These are phyloP conservation scores for Paulownia fortunei DNA, from an alignment of 257 asterid genomes.

Conservation along the genomic window DNA sequence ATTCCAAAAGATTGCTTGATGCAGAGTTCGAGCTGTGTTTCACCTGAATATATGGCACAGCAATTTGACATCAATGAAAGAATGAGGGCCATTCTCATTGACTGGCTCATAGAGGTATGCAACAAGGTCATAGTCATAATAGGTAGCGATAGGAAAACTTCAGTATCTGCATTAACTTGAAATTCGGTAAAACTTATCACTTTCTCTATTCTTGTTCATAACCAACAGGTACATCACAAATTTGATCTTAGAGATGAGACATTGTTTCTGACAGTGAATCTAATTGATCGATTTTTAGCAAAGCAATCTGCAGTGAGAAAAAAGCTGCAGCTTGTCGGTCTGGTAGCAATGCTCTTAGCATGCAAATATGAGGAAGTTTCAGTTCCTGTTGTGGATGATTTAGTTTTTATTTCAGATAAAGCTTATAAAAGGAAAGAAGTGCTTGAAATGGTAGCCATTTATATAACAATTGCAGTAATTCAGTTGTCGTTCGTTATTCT, in stretches of 20 bases:
- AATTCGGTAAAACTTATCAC: not conserved
- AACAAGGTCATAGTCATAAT: not conserved
- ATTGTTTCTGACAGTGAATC: constrained; percentile 72
- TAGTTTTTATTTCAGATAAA: constrained; percentile 85
- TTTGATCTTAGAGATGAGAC: constrained; percentile 91
- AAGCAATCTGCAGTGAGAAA: constrained; percentile 78
- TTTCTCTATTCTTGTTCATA: not conserved
- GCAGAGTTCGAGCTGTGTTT: constrained; percentile 78
- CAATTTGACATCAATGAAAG: constrained; percentile 84
- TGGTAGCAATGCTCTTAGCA: constrained; percentile 90
- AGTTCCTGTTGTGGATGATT: constrained; percentile 87
- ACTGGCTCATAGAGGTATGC: constrained; percentile 91
- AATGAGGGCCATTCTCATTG: constrained; percentile 89
- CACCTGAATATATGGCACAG: constrained; percentile 78
- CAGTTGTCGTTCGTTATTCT: too few species aligned
- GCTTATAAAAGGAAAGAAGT: constrained; percentile 85
- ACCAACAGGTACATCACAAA: constrained; percentile 88
- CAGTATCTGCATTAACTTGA: too few species aligned
- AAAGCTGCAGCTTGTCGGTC: constrained; percentile 91
- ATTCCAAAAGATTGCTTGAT: not conserved
- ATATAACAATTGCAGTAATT: not conserved
- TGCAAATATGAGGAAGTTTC: constrained; percentile 95
- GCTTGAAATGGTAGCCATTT: constrained; percentile 72
- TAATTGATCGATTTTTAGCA: constrained; percentile 82
- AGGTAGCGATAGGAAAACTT: too few species aligned